Base-by-base conservation (phyloP, 345 rosid genomes). In the Hypericum androsaemum region DNA sequence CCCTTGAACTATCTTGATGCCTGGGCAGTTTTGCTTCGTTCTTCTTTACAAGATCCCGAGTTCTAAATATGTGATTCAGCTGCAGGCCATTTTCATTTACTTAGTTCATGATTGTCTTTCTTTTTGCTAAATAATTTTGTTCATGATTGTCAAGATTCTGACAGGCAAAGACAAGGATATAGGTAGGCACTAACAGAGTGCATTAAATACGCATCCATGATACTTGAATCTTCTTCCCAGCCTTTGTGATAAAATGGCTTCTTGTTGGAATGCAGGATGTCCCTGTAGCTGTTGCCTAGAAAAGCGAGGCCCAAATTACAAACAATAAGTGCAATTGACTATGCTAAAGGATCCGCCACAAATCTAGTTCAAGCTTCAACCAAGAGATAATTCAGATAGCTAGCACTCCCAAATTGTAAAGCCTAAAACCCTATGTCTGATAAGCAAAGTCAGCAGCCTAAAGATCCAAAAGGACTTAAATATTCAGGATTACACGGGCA, bases 21-120 rank as follows among this genome's bases (percentile, higher is more conserved):
- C 82, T 87, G 55, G 70, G 73, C 65, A 78, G 57, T 80, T 80
- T 87, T 17, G 80, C 63, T 37, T 87, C 88, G 72, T 87, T 84
- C 77, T 74, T 82, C 67, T 59, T 80, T 61, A 90, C 86, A 61
- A 80, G 75, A 71, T 77, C 89, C 64, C 92, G 67, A 50, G 80
- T 76, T 69, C 58, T 84, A 61, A 84, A 80, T 43, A 87, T 69
- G 72, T 90, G 98, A 77, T 90, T 90, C 54, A 90, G 70, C 98
- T 87, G 92, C 81, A 82, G 11, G 52, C 72, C 12, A 65, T 36
- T 63, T 61, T 4, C 32, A 22, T 46, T 50, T 44, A 35, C 52
- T 64, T 60, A 53, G 66, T 43, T 39, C 45, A 54, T 46, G 32
- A 22, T 22, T 22, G 32, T 22, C 32, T 22, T 22, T 22, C 32